Conservation (phyloP, 371 early-diverging fungal genomes). For the Mucor irregularis region DNA sequence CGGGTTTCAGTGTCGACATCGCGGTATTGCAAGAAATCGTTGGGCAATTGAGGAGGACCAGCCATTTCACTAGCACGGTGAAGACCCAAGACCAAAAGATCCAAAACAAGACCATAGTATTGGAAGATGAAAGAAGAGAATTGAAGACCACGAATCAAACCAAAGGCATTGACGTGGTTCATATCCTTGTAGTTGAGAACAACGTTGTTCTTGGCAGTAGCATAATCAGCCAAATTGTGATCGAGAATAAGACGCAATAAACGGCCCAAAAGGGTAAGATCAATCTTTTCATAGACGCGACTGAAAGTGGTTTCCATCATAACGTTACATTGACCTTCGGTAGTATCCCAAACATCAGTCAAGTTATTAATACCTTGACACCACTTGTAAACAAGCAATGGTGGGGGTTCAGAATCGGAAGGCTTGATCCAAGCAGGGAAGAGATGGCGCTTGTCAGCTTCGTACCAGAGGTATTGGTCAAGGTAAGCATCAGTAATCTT, state of each 20-base stretch:
- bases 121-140: slow-evolving; percentile 98
- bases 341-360: slow-evolving; percentile 93
- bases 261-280: slow-evolving; percentile 95
- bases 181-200: slow-evolving; percentile 99
- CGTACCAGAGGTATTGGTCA: slow-evolving; percentile 99
- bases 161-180: slow-evolving; percentile 96
- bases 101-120: slow-evolving; percentile 96
- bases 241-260: slow-evolving; percentile 95
- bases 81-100: slow-evolving; percentile 94
- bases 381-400: slow-evolving; percentile 96
- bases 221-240: slow-evolving; percentile 98
- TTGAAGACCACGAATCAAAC: slow-evolving; percentile 97
- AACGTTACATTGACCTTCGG: slow-evolving; percentile 91
- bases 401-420: slow-evolving; percentile 95
- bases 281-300: slow-evolving; percentile 96
- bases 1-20: slow-evolving; percentile 91
- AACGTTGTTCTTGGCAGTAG: slow-evolving; percentile 98
- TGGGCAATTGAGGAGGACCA: slow-evolving; percentile 91
- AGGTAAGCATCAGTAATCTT: slow-evolving; percentile 99
- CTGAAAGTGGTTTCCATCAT: slow-evolving; percentile 93
- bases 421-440: slow-evolving; percentile 99
- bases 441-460: slow-evolving; percentile 82
- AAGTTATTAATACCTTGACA: slow-evolving; percentile 97
- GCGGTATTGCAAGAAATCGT: slow-evolving; percentile 96
- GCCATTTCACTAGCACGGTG: slow-evolving; percentile 97